A percentile compares a stretch with the other conserved stretches of the same genome.
Evolutionary conservation across 306 rosid species (phyloP).

Genomic region (Biancaea sappan): DNA sequence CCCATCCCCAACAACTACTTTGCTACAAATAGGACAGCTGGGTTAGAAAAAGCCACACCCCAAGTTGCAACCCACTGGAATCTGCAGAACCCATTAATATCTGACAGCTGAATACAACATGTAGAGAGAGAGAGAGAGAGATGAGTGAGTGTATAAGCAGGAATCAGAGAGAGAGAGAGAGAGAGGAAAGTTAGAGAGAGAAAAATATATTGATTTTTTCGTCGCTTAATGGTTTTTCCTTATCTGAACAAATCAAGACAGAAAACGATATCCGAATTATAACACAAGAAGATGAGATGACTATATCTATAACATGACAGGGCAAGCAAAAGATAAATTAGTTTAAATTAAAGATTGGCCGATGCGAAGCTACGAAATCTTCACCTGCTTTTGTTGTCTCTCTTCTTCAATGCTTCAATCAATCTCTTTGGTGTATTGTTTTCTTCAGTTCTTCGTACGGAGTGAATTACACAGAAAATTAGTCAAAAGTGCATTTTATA

Average conservation of each 20-base stretch:
- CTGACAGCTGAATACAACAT: conserved; percentile 50
- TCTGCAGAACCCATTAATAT: conserved; percentile 66
- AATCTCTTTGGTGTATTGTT: neutral
- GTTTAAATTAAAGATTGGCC: neutral
- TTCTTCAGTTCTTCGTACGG: conserved; percentile 9
- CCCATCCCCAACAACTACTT: conserved; percentile 81
- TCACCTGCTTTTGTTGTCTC: conserved; percentile 38
- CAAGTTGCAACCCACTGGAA: conserved; percentile 71
- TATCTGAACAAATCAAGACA: neutral
- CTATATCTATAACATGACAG: neutral
- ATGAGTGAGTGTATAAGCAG: conserved; percentile 1
- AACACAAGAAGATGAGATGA: neutral
- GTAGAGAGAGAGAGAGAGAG: conserved; percentile 40
- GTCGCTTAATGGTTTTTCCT: neutral
- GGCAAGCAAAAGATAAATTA: neutral
- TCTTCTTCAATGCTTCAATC: conserved; percentile 21
- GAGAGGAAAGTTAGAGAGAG: neutral
- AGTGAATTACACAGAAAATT: conserved; percentile 7
- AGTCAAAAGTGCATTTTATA: too few species aligned
- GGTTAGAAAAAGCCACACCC: conserved; percentile 67
- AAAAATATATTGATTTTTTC: neutral
- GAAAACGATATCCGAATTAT: neutral
- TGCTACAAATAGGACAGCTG: conserved; percentile 64
- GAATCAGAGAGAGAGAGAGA: neutral
- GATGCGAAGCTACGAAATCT: conserved; percentile 21